Evolutionary conservation across 1,139 yeast genomes (phyloP).

Genomic region (Scheffersomyces stambukii): DNA sequence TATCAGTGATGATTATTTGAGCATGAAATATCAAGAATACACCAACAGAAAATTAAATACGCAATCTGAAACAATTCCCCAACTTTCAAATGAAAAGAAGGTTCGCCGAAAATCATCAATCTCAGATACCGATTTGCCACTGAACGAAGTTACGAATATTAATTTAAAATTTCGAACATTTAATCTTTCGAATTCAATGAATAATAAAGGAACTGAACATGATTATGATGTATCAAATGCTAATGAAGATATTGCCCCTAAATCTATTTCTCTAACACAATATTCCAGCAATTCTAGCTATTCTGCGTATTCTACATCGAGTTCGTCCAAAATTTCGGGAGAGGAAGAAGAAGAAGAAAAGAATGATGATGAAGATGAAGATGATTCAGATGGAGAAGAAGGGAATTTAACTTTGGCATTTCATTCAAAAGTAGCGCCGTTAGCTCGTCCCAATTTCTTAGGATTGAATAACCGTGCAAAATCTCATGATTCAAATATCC

Average conservation of each 20-base stretch:
- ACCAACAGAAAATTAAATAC: slow-evolving; percentile 10
- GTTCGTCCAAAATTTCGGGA: slow-evolving; percentile 8
- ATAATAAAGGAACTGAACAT: slow-evolving; percentile 11
- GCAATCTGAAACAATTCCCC: slow-evolving; percentile 5
- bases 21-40: slow-evolving; percentile 32
- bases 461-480: slow-evolving; percentile 32
- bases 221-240: slow-evolving; percentile 10
- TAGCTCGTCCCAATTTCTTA: slow-evolving; percentile 35
- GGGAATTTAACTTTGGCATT: slow-evolving; percentile 54
- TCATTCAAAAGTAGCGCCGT: slow-evolving; percentile 38
- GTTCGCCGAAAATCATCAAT: slow-evolving; percentile 11
- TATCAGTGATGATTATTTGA: slow-evolving; percentile 55
- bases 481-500: slow-evolving; percentile 44
- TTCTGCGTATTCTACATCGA: slow-evolving; percentile 10
- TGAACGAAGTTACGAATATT: slow-evolving; percentile 21
- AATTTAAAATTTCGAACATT: slow-evolving; percentile 37
- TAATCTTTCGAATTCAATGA: slow-evolving; percentile 38
- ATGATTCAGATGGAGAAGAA: slow-evolving; percentile 39
- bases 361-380: slow-evolving; percentile 21
- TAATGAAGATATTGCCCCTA: slow-evolving; percentile 21
- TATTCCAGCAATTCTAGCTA: slow-evolving; percentile 4
- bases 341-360: slow-evolving; percentile 22
- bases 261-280: slow-evolving; percentile 8
- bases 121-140: slow-evolving; percentile 11
- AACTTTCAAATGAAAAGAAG: slow-evolving; percentile 1